Evolutionary conservation across 164 flowering plant species (phyloP).

Genomic region (Magnolia kwangsiensis): DNA sequence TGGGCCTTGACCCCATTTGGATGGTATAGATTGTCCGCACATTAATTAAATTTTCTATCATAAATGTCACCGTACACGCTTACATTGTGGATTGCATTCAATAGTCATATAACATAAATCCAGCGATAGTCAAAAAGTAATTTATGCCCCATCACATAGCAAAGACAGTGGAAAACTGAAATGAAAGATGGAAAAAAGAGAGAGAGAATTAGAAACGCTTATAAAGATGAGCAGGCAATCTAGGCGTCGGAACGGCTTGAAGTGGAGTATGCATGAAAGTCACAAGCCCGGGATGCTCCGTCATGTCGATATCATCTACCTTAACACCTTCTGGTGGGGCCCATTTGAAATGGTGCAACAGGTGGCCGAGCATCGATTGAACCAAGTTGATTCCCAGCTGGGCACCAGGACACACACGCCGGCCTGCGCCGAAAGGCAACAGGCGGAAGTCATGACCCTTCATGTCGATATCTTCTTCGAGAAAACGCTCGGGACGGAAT

Average conservation of each 20-base stretch:
- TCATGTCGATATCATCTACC: conserved; percentile 29
- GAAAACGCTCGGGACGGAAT: conserved; percentile 35
- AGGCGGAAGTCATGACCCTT: conserved; percentile 37
- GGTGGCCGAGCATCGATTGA: conserved; percentile 29
- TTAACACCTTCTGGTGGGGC: conserved; percentile 17
- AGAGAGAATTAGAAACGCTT: background rate
- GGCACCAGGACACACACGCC: conserved; percentile 36
- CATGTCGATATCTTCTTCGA: conserved; percentile 35
- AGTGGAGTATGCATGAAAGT: conserved; percentile 32
- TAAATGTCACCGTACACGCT: no score
- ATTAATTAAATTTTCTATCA: no score
- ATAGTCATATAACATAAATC: no score
- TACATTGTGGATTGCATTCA: no score
- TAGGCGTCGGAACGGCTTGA: conserved; percentile 26
- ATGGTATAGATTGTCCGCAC: no score
- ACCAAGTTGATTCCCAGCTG: conserved; percentile 30
- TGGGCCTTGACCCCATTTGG: no score
- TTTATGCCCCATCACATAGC: no score
- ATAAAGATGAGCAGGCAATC: conserved; percentile 26
- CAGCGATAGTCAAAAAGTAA: no score
- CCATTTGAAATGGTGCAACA: conserved; percentile 35
- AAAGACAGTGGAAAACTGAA: no score
- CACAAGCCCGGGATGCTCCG: conserved; percentile 31
- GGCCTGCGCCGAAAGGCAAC: conserved; percentile 36
- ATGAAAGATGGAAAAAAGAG: background rate